phyloP scores from a whole-genome alignment of 371 early-diverging fungal species.

The Apophysomyces ossiformis region DNA sequence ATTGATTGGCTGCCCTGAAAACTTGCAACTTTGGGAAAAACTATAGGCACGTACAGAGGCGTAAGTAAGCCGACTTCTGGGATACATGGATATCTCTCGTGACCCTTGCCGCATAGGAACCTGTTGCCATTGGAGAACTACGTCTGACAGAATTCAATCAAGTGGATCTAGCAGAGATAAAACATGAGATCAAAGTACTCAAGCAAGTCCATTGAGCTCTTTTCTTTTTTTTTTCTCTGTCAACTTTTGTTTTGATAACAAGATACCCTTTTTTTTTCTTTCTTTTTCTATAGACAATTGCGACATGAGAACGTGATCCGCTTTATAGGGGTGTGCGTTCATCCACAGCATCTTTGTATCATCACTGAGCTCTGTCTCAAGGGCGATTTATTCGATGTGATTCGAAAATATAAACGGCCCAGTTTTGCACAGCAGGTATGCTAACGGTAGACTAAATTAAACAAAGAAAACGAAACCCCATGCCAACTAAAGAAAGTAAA shows the following conservation, averaged over 20 bases:
- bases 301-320: slow-evolving; percentile 80
- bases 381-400: slow-evolving; percentile 79
- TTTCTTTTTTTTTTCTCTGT: not conserved
- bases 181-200: slow-evolving; percentile 77
- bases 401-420: slow-evolving; percentile 68
- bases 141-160: slow-evolving; percentile 68
- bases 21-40: not conserved
- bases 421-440: slow-evolving; percentile 64
- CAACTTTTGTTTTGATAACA: no score
- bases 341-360: slow-evolving; percentile 71
- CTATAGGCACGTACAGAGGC: slow-evolving; percentile 13
- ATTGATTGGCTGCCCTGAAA: not conserved
- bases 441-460: not conserved
- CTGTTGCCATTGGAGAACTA: slow-evolving; percentile 77
- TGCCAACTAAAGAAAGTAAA: no score
- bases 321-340: slow-evolving; percentile 76
- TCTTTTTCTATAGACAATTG: slow-evolving; percentile 54
- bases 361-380: slow-evolving; percentile 78
- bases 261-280: no score
- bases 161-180: slow-evolving; percentile 72
- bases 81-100: not conserved
- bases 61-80: not conserved
- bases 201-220: slow-evolving; percentile 50
- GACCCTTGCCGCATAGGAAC: slow-evolving; percentile 40
- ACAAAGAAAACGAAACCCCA: not conserved